Conservation (phyloP, 129 eudicot species). For the Pseudognaphalium luteoalbum region DNA sequence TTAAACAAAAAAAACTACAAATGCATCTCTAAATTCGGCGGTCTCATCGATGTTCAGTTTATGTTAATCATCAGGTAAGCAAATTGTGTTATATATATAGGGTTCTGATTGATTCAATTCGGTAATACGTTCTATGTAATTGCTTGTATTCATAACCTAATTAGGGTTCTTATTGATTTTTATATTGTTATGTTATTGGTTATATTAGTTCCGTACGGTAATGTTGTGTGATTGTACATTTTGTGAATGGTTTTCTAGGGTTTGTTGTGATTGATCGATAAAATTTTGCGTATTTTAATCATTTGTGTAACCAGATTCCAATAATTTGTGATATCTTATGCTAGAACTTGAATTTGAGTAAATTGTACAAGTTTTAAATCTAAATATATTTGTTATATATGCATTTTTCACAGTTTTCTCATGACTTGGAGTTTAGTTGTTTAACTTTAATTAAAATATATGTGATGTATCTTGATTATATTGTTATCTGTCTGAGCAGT, state of each 20-base stretch:
- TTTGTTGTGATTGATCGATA: no score
- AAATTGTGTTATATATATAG: no score
- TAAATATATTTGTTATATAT: not conserved
- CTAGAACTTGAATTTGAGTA: not conserved
- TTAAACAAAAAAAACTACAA: not conserved
- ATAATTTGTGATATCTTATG: not conserved
- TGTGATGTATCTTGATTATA: not conserved
- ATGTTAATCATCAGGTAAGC: conserved; percentile 25
- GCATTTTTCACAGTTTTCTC: not conserved
- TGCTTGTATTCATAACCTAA: not conserved
- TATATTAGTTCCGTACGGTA: not conserved
- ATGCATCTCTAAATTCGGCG: conserved; percentile 28
- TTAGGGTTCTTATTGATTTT: conserved; percentile 14
- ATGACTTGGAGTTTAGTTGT: not conserved
- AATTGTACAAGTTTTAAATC: not conserved
- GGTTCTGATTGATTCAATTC: not conserved
- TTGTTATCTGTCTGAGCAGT: conserved; percentile 4
- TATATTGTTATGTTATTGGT: not conserved
- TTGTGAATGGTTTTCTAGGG: no score
- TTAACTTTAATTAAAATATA: not conserved
- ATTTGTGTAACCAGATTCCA: not conserved
- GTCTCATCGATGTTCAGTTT: conserved; percentile 22
- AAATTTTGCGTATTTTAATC: conserved; percentile 13
- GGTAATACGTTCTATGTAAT: not conserved
- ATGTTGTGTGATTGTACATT: not conserved